These are phyloP conservation scores for Paramecium biaurelia DNA, from an alignment of 73 alveolate genomes.

Conservation along the genomic window DNA sequence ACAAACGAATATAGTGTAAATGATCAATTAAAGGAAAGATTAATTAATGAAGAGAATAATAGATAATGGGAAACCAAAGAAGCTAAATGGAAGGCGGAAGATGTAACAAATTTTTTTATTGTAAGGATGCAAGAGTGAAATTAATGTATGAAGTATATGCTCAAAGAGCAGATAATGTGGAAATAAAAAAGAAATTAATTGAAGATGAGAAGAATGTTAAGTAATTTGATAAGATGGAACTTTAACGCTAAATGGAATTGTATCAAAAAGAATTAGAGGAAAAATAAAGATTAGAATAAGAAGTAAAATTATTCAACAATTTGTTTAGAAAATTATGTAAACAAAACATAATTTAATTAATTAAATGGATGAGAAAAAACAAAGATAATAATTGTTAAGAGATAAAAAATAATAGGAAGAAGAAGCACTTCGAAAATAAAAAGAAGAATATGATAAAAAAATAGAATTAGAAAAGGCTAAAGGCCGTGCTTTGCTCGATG, in stretches of 20 bases:
- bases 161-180: conserved; percentile 38
- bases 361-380: conserved; percentile 43
- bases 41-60: neutral
- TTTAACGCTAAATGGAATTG: neutral
- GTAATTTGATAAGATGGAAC: neutral
- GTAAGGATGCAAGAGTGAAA: conserved; percentile 34
- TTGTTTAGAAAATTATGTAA: neutral
- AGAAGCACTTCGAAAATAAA: conserved; percentile 4
- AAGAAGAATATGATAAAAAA: conserved; percentile 27
- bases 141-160: conserved; percentile 40
- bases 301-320: neutral
- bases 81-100: conserved; percentile 30
- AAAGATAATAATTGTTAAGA: neutral
- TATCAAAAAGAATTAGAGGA: conserved; percentile 23
- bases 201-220: neutral
- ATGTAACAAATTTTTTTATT: neutral
- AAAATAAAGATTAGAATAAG: neutral
- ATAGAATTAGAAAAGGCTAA: conserved; percentile 28
- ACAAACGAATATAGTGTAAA: neutral
- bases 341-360: conserved; percentile 1
- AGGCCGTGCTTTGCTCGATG: conserved; percentile 35
- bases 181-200: neutral
- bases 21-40: conserved; percentile 7
- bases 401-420: conserved; percentile 28
- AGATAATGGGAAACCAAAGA: conserved; percentile 45